Evolutionary conservation across 306 rosid genomes (phyloP).

Genomic region (Rosa lucieae): DNA sequence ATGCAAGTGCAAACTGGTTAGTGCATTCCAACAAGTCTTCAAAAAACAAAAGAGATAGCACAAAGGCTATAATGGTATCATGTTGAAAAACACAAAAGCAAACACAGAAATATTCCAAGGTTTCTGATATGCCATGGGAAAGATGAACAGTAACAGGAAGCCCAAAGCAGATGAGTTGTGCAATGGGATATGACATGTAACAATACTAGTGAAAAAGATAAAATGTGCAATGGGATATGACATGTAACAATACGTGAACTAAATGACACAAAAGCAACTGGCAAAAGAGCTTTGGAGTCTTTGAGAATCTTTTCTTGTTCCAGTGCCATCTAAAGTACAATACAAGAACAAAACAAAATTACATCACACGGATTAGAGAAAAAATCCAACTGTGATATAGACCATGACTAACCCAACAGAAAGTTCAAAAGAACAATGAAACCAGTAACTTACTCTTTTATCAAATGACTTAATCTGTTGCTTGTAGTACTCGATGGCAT

Average conservation of each 20-base stretch:
- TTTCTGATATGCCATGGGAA: no score
- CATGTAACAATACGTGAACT: no score
- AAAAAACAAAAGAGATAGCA: no score
- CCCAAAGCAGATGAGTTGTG: no score
- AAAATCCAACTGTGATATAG: conserved; percentile 8
- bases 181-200: not conserved
- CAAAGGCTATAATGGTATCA: no score
- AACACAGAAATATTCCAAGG: no score
- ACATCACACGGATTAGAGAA: conserved; percentile 6
- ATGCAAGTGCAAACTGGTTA: no score
- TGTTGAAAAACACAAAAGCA: no score
- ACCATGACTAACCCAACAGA: not conserved
- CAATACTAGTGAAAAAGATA: not conserved
- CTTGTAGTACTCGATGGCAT: conserved; percentile 81
- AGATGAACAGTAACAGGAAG: no score
- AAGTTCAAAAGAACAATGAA: not conserved
- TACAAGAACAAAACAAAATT: conserved; percentile 9
- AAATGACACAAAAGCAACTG: conserved; percentile 90
- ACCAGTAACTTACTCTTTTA: conserved; percentile 48
- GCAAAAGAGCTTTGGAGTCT: conserved; percentile 72
- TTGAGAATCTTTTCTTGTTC: conserved; percentile 81
- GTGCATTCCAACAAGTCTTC: no score
- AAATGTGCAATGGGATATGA: no score
- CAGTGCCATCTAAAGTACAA: conserved; percentile 55
- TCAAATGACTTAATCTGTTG: conserved; percentile 64